These are phyloP conservation scores for Spirogloea muscicola DNA, from an alignment of 139 green algal genomes.

Conservation along the genomic window DNA sequence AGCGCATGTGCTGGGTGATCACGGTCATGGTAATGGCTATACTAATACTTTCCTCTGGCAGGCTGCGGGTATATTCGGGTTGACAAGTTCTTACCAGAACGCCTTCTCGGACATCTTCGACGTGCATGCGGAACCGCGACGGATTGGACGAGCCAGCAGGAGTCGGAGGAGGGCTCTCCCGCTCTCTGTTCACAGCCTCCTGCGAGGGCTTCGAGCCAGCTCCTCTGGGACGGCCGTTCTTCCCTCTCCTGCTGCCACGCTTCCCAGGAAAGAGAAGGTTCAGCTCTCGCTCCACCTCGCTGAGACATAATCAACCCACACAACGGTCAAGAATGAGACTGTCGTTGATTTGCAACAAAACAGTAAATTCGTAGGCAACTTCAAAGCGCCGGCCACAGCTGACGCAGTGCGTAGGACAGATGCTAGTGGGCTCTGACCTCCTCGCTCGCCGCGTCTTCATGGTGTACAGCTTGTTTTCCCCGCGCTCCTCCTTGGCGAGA, in stretches of 20 bases:
- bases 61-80: too few relatives aligned
- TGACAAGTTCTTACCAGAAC: conserved; percentile 22
- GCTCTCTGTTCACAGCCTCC: background rate
- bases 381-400: too few relatives aligned
- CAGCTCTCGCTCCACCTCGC: conserved; percentile 34
- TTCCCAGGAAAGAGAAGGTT: conserved; percentile 5
- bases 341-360: too few relatives aligned
- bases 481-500: conserved; percentile 26
- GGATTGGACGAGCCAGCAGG: background rate
- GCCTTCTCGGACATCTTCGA: conserved; percentile 37
- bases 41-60: too few relatives aligned
- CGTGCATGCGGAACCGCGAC: conserved; percentile 31
- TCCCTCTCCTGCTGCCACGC: conserved; percentile 6
- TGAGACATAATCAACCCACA: too few relatives aligned
- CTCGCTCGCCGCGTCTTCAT: conserved; percentile 24
- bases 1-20: too few relatives aligned
- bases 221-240: background rate
- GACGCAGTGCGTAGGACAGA: too few relatives aligned
- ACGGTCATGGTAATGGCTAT: too few relatives aligned
- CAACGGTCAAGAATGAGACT: too few relatives aligned
- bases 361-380: too few relatives aligned
- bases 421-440: too few relatives aligned
- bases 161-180: too few relatives aligned
- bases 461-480: conserved; percentile 30
- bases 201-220: background rate